phyloP scores from a whole-genome alignment of 192 early-diverging fungal genomes.

The Pilobolus umbonatus region DNA sequence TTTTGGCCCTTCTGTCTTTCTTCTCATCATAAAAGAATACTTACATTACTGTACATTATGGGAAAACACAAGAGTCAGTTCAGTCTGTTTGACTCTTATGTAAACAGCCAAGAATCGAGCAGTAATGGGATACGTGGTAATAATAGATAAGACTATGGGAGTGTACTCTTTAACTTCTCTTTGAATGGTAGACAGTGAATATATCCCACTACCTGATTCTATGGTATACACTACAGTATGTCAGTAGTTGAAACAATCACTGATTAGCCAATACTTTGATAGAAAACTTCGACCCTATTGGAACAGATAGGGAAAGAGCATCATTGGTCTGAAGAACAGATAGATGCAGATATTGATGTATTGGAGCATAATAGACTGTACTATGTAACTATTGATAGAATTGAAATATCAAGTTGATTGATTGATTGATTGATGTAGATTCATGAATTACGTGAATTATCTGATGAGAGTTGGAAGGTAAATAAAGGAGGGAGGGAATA shows the following conservation, averaged over 20 bases:
- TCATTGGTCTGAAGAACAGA: constrained; percentile 41
- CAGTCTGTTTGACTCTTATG: too few species aligned
- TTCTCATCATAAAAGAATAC: too few species aligned
- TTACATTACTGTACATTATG: too few species aligned
- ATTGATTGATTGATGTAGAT: constrained; percentile 16
- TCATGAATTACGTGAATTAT: constrained; percentile 43
- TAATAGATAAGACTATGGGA: too few species aligned
- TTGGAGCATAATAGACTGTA: constrained; percentile 42
- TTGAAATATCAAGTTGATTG: not conserved
- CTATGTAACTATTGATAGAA: constrained; percentile 20
- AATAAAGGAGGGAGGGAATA: not conserved
- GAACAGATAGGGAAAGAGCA: constrained; percentile 46
- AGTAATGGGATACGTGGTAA: too few species aligned
- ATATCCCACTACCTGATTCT: constrained; percentile 22
- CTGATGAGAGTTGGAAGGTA: constrained; percentile 52
- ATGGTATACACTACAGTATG: constrained; percentile 24
- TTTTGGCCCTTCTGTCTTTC: too few species aligned
- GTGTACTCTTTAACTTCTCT: too few species aligned
- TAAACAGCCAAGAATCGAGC: too few species aligned
- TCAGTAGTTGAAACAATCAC: too few species aligned
- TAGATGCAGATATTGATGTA: constrained; percentile 41
- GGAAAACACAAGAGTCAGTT: too few species aligned
- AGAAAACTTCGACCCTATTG: constrained; percentile 46
- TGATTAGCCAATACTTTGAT: not conserved
- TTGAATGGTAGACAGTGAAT: constrained; percentile 4